phyloP scores from a whole-genome alignment of 2,329 filamentous ascomycete species.

The Cladophialophora carrionii region DNA sequence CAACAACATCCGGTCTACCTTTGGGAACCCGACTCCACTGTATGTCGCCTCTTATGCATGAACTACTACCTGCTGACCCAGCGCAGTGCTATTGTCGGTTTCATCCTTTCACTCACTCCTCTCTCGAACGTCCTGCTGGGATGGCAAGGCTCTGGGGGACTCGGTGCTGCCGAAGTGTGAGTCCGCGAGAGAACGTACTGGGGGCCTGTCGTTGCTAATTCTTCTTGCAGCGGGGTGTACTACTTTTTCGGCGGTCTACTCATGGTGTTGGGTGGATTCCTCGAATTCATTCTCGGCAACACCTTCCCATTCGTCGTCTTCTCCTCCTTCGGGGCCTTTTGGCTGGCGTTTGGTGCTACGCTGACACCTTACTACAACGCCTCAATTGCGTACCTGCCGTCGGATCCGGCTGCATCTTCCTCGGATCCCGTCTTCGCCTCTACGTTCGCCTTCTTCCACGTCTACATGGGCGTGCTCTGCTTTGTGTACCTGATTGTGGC shows the following conservation, averaged over 20 bases:
- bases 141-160: conserved; percentile 60
- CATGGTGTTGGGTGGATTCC: conserved; percentile 42
- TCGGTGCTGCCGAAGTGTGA: conserved; percentile 48
- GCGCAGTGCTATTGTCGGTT: conserved; percentile 42
- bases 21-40: conserved; percentile 45
- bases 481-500: conserved; percentile 70
- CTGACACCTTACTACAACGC: conserved; percentile 59
- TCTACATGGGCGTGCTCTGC: conserved; percentile 69
- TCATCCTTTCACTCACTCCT: conserved; percentile 59
- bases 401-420: conserved; percentile 39
- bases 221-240: conserved; percentile 39
- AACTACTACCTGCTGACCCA: conserved; percentile 14
- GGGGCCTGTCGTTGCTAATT: not conserved
- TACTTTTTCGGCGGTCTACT: conserved; percentile 45
- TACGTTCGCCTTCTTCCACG: conserved; percentile 60
- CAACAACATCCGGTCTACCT: conserved; percentile 40
- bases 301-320: conserved; percentile 65
- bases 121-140: conserved; percentile 62
- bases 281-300: conserved; percentile 46
- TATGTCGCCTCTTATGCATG: conserved; percentile 27
- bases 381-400: conserved; percentile 45
- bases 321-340: conserved; percentile 53
- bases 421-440: conserved; percentile 34
- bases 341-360: conserved; percentile 60
- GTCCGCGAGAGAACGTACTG: not conserved